phyloP scores from a whole-genome alignment of 2,329 filamentous ascomycete genomes.

The Cladosporium sphaerospermum region DNA sequence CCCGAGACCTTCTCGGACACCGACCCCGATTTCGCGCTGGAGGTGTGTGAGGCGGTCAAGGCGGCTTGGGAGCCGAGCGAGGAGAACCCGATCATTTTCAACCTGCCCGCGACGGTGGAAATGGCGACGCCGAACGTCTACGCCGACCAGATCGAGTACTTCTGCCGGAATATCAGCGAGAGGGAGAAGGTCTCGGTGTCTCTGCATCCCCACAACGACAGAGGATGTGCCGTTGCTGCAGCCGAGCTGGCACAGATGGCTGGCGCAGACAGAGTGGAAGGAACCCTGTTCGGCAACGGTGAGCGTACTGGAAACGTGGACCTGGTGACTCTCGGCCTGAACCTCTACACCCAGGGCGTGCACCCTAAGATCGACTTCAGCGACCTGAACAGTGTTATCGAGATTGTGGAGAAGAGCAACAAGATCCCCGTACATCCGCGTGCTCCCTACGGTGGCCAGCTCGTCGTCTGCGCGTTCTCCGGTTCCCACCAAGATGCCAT shows the following conservation, averaged over 20 bases:
- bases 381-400: constrained; percentile 77
- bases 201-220: constrained; percentile 90
- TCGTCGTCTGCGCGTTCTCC: constrained; percentile 89
- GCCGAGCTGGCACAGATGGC: constrained; percentile 95
- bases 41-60: constrained; percentile 89
- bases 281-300: constrained; percentile 89
- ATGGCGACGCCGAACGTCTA: constrained; percentile 92
- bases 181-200: constrained; percentile 83
- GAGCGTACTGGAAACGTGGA: constrained; percentile 96
- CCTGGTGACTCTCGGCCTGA: constrained; percentile 83
- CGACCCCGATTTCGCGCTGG: constrained; percentile 71
- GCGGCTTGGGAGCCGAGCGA: constrained; percentile 79
- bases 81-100: constrained; percentile 86
- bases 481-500: constrained; percentile 94
- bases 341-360: constrained; percentile 91
- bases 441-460: constrained; percentile 81
- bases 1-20: constrained; percentile 91
- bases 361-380: constrained; percentile 84
- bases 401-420: constrained; percentile 83
- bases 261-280: constrained; percentile 88
- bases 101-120: constrained; percentile 92
- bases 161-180: constrained; percentile 77
- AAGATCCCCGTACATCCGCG: constrained; percentile 91
- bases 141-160: constrained; percentile 94
- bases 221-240: constrained; percentile 82